These are phyloP conservation scores for Triticum timopheevii DNA, from an alignment of 176 grass and related monocot genomes.

Conservation along the genomic window DNA sequence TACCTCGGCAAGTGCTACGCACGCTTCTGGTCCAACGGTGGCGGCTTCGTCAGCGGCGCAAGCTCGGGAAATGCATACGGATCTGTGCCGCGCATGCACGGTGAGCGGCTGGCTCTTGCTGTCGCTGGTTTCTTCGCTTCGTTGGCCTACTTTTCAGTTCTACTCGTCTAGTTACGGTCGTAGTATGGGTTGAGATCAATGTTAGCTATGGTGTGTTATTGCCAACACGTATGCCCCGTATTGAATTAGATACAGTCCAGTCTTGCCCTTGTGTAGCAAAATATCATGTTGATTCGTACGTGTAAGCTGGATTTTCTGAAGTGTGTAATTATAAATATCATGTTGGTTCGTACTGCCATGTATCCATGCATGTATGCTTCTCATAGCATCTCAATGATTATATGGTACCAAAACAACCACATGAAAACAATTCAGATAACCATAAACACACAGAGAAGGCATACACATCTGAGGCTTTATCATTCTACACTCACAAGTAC, in stretches of 20 bases:
- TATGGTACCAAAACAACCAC: neutral
- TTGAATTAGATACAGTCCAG: neutral
- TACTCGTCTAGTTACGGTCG: slow-evolving; percentile 3
- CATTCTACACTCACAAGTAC: neutral
- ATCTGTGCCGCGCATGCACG: neutral
- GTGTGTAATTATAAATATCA: neutral
- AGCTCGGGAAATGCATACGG: neutral
- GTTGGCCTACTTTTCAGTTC: slow-evolving; percentile 17
- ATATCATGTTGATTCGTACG: neutral
- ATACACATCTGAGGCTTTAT: neutral
- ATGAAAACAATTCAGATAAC: neutral
- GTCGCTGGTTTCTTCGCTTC: slow-evolving; percentile 23
- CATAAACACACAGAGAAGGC: neutral
- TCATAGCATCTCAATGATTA: neutral
- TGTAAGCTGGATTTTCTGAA: neutral
- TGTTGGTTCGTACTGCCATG: too few species aligned
- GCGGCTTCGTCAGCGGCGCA: slow-evolving; percentile 18
- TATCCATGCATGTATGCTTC: neutral
- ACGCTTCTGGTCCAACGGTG: slow-evolving; percentile 57
- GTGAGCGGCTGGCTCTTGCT: neutral
- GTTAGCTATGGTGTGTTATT: neutral
- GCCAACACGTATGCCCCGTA: neutral
- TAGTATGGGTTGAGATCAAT: neutral
- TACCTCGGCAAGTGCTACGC: slow-evolving; percentile 97
- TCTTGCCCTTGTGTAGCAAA: neutral